Evolutionary conservation across 345 rosid genomes (phyloP).

Genomic region (Streptanthus diversifolius): DNA sequence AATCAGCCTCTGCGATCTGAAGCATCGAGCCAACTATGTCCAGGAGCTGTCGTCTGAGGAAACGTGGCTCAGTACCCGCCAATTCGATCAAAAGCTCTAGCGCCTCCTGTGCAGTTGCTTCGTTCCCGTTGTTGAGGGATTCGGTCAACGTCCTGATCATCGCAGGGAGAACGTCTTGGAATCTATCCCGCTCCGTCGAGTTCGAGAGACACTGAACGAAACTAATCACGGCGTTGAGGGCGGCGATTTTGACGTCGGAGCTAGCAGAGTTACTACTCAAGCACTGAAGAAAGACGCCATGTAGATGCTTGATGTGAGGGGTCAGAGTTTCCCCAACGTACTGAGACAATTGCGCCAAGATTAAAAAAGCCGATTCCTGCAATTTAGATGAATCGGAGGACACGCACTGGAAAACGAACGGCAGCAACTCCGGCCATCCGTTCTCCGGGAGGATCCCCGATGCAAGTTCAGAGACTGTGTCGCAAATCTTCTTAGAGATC

Average conservation of each 20-base stretch:
- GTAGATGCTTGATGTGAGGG: constrained; percentile 79
- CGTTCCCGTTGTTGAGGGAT: constrained; percentile 82
- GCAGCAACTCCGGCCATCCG: constrained; percentile 95
- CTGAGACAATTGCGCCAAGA: constrained; percentile 88
- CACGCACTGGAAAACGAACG: constrained; percentile 93
- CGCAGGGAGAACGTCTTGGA: constrained; percentile 90
- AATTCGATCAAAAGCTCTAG: constrained; percentile 89
- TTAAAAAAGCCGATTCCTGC: constrained; percentile 90
- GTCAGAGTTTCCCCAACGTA: constrained; percentile 78
- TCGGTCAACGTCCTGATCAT: constrained; percentile 94
- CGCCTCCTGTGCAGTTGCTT: constrained; percentile 96
- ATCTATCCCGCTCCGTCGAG: constrained; percentile 81
- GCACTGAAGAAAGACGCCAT: constrained; percentile 75
- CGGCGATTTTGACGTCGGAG: constrained; percentile 89
- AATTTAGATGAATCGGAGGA: constrained; percentile 69
- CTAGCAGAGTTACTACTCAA: constrained; percentile 47
- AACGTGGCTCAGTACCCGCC: constrained; percentile 94
- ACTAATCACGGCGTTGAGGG: constrained; percentile 86
- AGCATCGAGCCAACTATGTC: constrained; percentile 94
- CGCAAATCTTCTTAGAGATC: constrained; percentile 83
- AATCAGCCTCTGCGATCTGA: constrained; percentile 94
- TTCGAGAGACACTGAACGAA: constrained; percentile 79
- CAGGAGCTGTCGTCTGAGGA: constrained; percentile 79
- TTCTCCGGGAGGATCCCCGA: constrained; percentile 76
- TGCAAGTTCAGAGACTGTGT: constrained; percentile 93